Base-by-base conservation (phyloP, 2,329 filamentous ascomycete genomes). In the Apiospora phragmitis region DNA sequence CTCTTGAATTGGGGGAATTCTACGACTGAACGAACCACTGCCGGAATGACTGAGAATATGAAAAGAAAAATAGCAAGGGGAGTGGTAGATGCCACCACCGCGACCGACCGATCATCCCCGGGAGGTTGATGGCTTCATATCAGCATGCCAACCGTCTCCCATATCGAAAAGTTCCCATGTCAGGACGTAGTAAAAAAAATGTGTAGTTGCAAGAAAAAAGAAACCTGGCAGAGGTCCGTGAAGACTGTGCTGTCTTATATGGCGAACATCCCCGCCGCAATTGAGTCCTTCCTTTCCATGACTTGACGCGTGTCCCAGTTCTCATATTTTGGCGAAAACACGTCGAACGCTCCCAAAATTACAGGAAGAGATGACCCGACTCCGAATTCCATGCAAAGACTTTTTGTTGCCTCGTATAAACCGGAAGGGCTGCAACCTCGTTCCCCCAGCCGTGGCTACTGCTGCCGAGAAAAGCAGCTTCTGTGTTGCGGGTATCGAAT, bases 321-420 rank as follows among this genome's bases (percentile, higher is more conserved):
- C 38, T 49, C 35, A 68, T 59, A 45, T 65, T 70, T 65, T 51
- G 71, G 65, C n/a, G 55, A 59, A 69, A 71, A 43, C 72, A 70
- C 69, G 69, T 71, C 70, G 71, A 71, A 73, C 72, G 71, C 67
- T 70, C 72, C 71, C 73, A 75, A 73, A 76, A 71, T 74, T 75
- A 74, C 73, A 73, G 74, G 71, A 72, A 70, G 71, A 70, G 69
- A 77, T 74, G 73, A 75, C 74, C 76, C 73, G 76, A 79, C 75
- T 79, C 77, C 75, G 74, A 71, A 75, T 74, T 75, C 76, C 76
- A 79, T 79, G 77, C 75, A 78, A 75, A 62, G 32, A 62, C 29
- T 62, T 62, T 59, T 62, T 62, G 74, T 77, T 70, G 69, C 75
- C 74, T 76, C 74, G 73, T 75, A 72, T 74, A 75, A 75, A 75